Base-by-base conservation (phyloP, 1,284 basidiomycete genomes). In the Malassezia restricta region DNA sequence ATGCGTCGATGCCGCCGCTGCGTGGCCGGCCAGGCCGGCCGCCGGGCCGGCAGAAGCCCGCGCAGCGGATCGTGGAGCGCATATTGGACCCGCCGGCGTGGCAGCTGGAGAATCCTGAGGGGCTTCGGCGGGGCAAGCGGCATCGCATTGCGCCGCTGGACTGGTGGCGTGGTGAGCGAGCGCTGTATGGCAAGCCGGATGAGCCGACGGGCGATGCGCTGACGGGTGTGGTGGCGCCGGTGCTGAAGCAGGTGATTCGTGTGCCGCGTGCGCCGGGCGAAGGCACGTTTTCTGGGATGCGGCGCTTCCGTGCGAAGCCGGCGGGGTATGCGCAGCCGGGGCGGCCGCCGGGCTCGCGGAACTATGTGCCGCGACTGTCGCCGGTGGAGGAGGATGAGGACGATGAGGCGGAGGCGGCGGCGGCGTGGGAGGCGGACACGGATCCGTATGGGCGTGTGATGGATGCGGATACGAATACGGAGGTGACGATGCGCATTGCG, bases 151-250 rank as follows among this genome's bases (percentile, higher is more conserved):
- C 77, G 43, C 94, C 92, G 1, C 77, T 98, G 28, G 85, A 88
- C 38, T 94, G 79, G 76, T 98, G 94, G 94, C 81, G 87, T n/a
- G 82, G 83, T 59, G 92, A 98, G 74, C 84, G 83, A 57, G 80
- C 88, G 27, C 82, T 90, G 6, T 95, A 89, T 64, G 49, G 76
- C 8, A 58, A 67, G 3, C 63, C 70, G 5, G 44, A 47, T 8
- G 54, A 52, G 3, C 65, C 56, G 28, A 60, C 56, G 37, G 64
- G 66, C 40, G 62, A 63, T 5, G 57, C 53, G 31, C 62, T 63
- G 12, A 44, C 49, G 8, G 61, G 54, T 38, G 56, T 63, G 2
- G 86, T 94, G 11, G 53, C 53, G 7, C 82, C 90, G 1, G 82
- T 83, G 40, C 57, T 70, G 12, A 82, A 82, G 61, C 85, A 85